Evolutionary conservation across 768 basidiomycete genomes (phyloP), one percentile per base, ranked within the genome.

Genomic region (Cantharellus anzutake): DNA sequence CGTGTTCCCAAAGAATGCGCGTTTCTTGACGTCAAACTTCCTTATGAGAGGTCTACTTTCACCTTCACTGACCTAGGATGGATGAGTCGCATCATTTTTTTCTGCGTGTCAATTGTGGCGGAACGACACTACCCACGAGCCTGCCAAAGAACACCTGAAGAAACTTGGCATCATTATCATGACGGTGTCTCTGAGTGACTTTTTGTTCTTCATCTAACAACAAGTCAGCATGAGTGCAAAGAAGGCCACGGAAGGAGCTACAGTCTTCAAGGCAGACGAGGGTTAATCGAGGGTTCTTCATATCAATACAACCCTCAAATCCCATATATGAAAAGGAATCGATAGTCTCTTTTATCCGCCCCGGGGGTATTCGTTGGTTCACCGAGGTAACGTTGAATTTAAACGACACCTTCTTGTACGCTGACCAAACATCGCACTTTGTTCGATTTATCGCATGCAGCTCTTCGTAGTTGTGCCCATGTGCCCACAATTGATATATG

Each of bases 1-100:
- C 0, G 96, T 99, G 64, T 93, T 99, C 2, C 96, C 96, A 69
- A 81, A 97, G 67, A 86, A 98, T 11, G 73, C 73, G 4, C 96
- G 78, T 65, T 89, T 88, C 70, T 96, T 98, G 56, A 99, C 84
- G 62, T 88, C 83, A 62, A 89, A 94, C 58, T 72, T 77, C 55
- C 72, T 70, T 55, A 90, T 75, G 41, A 93, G 73, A 2, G 73
- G 67, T 3, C 94, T 80, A 0, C 87, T 85, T 37, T 76, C 74
- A 11, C 84, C 83, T 66, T 83, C 77, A 62, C 73, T 72, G 56
- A 82, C 62, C 86, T 78, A 73, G 61, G 55, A 51, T 20, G 56
- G 34, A 29, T 29, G 37, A 51, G 5, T 40, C 41, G 14, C 14
- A 55, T 11, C 14, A 11, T 55, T 11, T 58, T 53, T 60, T 62